Evolutionary conservation across 305 asterid genomes (phyloP), one percentile per base, ranked within the genome.

Genomic region (Andrographis paniculata): DNA sequence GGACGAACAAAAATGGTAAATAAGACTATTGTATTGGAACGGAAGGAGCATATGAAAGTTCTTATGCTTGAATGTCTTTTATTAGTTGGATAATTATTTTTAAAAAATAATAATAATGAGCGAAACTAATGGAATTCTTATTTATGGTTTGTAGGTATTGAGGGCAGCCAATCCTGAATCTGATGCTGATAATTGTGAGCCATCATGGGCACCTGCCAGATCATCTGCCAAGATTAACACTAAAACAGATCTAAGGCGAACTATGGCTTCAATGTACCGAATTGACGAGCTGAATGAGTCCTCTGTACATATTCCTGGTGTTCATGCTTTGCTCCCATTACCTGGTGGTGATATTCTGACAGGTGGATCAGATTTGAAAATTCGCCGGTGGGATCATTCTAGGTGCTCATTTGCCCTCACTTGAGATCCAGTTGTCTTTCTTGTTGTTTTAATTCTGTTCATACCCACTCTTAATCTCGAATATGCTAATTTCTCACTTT

Each of bases 301-400:
- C 21, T 72, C 87, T 18, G 64, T 70, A 8, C 94, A 93, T 37
- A 64, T 81, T 52, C 89, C 95, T 67, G 99, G 99, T 56, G 68
- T 87, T 61, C 99, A 95, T 51, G 78, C 99, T 11, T 77, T 92
- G 84, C 94, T 92, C 64, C 99, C 99, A 12, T 74, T 92, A 66
- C 95, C 96, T 60, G 87, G 96, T 54, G 99, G 99, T 56, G 96
- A 92, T 79, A 68, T 92, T 33, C 63, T 92, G 66, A 87, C 99
- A 0, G 99, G 93, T 68, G 96, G 99, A 48, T 79, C 94, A 40
- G 99, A 92, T 77, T 74, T 92, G 76, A 92, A 77, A 67, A 79
- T 92, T 53, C 99, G 99, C 20, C 82, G 94, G 36, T 92, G 96
- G 96, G 93, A 92, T 61, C 99, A 92, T 65, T 79, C 80, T 71